Conservation (phyloP, 495 filamentous ascomycete species). For the Neurospora intermedia region DNA sequence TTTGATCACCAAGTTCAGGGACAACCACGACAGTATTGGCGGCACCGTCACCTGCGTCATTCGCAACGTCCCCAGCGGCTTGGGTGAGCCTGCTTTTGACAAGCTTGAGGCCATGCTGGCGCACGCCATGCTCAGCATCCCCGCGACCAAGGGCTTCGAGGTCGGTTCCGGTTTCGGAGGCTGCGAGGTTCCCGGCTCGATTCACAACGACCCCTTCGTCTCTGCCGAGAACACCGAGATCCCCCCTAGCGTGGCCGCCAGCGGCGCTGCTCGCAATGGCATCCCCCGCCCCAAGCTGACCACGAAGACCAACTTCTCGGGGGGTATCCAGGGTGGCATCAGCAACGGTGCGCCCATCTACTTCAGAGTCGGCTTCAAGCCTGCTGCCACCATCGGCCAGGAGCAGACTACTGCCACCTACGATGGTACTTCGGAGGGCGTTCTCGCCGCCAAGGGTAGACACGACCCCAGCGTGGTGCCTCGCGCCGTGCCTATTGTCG, state of each 20-base stretch:
- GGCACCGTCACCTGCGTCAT: conserved; percentile 96
- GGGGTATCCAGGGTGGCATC: conserved; percentile 94
- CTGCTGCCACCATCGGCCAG: conserved; percentile 88
- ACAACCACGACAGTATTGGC: conserved; percentile 82
- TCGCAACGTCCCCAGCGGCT: conserved; percentile 73
- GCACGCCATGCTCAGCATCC: conserved; percentile 95
- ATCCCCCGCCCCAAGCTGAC: conserved; percentile 46
- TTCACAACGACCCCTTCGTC: conserved; percentile 89
- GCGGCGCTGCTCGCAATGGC: conserved; percentile 25
- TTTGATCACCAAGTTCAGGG: conserved; percentile 67
- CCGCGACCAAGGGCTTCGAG: conserved; percentile 94
- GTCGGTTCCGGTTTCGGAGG: conserved; percentile 91
- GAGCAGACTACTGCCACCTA: conserved; percentile 81
- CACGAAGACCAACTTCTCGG: conserved; percentile 93
- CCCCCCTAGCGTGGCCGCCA: conserved; percentile 25
- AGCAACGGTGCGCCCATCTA: conserved; percentile 90
- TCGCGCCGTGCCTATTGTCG: conserved; percentile 88
- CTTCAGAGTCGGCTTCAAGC: conserved; percentile 94
- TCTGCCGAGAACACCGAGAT: conserved; percentile 32
- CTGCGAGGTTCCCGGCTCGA: conserved; percentile 76
- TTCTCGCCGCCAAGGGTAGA: conserved; percentile 85
- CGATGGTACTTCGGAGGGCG: conserved; percentile 54
- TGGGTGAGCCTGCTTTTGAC: conserved; percentile 93
- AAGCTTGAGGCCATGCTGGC: conserved; percentile 91
- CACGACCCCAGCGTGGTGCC: conserved; percentile 96